Base-by-base conservation (phyloP, 495 filamentous ascomycete genomes). In the Chaetomium fimeti region DNA sequence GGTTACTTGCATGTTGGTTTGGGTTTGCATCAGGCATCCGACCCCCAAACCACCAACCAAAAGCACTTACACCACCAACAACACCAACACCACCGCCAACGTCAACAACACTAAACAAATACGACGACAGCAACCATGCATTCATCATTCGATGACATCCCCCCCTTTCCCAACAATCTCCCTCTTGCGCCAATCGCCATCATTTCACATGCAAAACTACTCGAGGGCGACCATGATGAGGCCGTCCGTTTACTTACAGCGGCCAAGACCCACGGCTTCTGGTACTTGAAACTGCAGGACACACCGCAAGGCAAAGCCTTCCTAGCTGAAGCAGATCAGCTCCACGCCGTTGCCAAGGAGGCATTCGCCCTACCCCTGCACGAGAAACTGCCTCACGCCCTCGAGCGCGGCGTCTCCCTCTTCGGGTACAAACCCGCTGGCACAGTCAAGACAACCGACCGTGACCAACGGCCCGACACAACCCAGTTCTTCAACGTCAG, bases 401-500 rank as follows among this genome's bases (percentile, higher is more conserved):
- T 67, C 75, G 74, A 61, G 64, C 36, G 29, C 13, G 62, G 43
- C 32, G 69, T 68, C 47, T 68, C 71, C 5, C 81, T 83, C 48
- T 80, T 81, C 54, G 83, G 84, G 24, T 89, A 88, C 64, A 88
- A 88, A 69, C 76, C 77, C 4, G 79, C 80, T 29, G 85, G 85
- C 3, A 73, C 63, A 27, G 76, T 77, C 1, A 66, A 65, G 47
- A 27, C 80, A 15, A 75, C 86, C 18, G 84, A 88, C 69, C 76
- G 77, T 20, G 61, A 77, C 20, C 86, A 85, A 6, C 86, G 79
- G 7, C 70, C 72, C 32, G 84, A 87, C 60, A 75, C 80, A 48
- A 85, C 85, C 69, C 85, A 88, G 70, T 87, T 87, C 67, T 88
- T 87, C 67, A 88, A 88, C 73, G 81, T 88, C 1, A 63, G 68